phyloP scores from a whole-genome alignment of 805 yeast species.

The Clavispora santaluciae region DNA sequence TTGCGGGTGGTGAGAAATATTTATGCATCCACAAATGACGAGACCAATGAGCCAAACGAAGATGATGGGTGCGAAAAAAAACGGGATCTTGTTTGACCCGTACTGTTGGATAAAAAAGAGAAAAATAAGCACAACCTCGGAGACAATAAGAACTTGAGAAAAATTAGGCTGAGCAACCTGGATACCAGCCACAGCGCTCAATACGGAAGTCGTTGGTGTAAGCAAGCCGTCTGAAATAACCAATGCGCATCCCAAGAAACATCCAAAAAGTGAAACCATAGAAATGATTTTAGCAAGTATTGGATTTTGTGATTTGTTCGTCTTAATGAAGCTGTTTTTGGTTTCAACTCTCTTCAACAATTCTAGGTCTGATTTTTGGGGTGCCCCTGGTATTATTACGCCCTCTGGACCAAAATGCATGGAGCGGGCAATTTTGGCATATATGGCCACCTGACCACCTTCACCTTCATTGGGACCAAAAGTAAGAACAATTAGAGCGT shows the following conservation, averaged over 20 bases:
- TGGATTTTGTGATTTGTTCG: conserved; percentile 18
- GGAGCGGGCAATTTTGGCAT: conserved; percentile 50
- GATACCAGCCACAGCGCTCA: conserved; percentile 54
- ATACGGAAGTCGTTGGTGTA: conserved; percentile 61
- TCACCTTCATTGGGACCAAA: conserved; percentile 56
- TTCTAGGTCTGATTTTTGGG: conserved; percentile 25
- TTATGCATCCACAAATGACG: conserved; percentile 42
- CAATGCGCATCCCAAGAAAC: conserved; percentile 53
- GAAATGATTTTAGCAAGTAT: conserved; percentile 26
- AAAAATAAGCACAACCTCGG: conserved; percentile 42
- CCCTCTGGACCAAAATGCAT: conserved; percentile 45
- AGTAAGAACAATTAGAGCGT: conserved; percentile 43
- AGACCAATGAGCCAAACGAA: conserved; percentile 47
- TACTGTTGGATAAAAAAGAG: conserved; percentile 45
- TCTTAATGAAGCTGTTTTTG: conserved; percentile 18
- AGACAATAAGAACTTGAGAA: conserved; percentile 42
- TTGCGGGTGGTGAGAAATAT: conserved; percentile 39
- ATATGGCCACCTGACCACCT: conserved; percentile 64
- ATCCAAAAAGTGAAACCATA: conserved; percentile 28
- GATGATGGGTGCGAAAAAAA: conserved; percentile 51
- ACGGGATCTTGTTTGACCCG: conserved; percentile 47
- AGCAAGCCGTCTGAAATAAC: conserved; percentile 57
- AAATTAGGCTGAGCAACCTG: conserved; percentile 47
- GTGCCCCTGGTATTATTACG: conserved; percentile 38
- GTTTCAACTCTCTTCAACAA: conserved; percentile 36